Evolutionary conservation across 768 basidiomycete species (phyloP).

Genomic region (Ramaria sp.): DNA sequence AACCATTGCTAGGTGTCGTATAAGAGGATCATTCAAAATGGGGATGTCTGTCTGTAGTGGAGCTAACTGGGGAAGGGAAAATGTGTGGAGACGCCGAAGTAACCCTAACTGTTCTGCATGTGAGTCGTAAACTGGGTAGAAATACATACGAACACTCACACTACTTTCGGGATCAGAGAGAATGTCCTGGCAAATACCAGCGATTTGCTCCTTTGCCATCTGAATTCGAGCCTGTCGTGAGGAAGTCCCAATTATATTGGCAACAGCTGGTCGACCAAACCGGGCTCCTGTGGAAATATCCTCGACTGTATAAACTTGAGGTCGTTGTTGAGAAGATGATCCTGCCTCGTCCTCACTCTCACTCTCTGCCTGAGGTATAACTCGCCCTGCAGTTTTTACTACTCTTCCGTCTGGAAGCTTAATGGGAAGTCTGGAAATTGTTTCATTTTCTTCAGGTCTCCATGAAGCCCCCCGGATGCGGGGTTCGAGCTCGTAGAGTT

Average conservation of each 20-base stretch:
- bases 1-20: slow-evolving; percentile 80
- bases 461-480: slow-evolving; percentile 38
- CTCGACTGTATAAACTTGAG: slow-evolving; percentile 31
- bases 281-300: slow-evolving; percentile 77
- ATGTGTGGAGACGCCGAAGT: slow-evolving; percentile 78
- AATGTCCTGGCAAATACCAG: slow-evolving; percentile 86
- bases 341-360: slow-evolving; percentile 27
- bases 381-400: slow-evolving; percentile 39
- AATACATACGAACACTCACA: slow-evolving; percentile 35
- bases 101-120: slow-evolving; percentile 57
- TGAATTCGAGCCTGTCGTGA: slow-evolving; percentile 59
- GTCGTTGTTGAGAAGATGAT: slow-evolving; percentile 16
- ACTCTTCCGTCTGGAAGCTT: slow-evolving; percentile 78
- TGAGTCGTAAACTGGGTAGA: background rate
- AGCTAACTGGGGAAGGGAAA: slow-evolving; percentile 68
- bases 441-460: slow-evolving; percentile 36
- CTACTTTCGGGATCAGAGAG: slow-evolving; percentile 91
- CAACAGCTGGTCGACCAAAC: slow-evolving; percentile 75
- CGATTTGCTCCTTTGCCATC: slow-evolving; percentile 89
- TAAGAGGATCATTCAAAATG: slow-evolving; percentile 65
- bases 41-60: slow-evolving; percentile 59
- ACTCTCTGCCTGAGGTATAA: slow-evolving; percentile 21
- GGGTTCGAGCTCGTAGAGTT: slow-evolving; percentile 59
- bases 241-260: slow-evolving; percentile 54
- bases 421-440: slow-evolving; percentile 65